Base-by-base conservation (phyloP, 2,329 filamentous ascomycete genomes). In the Stagonosporopsis cucurbitacearum region DNA sequence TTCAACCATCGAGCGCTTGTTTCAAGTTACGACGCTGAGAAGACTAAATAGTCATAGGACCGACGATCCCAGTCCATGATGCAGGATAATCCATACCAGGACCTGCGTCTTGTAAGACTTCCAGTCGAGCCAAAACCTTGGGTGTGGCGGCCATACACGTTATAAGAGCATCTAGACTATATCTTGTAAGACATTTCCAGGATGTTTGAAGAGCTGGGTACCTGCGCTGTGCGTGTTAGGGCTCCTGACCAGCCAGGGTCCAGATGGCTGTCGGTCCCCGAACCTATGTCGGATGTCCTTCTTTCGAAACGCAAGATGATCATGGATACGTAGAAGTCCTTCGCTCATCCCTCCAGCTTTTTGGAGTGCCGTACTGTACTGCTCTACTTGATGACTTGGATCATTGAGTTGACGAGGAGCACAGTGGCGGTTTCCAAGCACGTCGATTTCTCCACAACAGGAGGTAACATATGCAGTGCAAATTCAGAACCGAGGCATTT, bases 181-280 rank as follows among this genome's bases (percentile, higher is more conserved):
- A 20, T 30, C 25, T 30, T 20, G 8, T 17, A 28, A 9, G 26
- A n/a, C n/a, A 12, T 12, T 5, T 3, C 26, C 6, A 19, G 20
- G 15, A 19, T 17, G 23, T 19, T 20, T 22, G n/a, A 35, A 42
- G 11, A 22, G 7, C 39, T 23, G 19, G 8, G 8, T 17, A 19
- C 23, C 28, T 19, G 19, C 4, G 17, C 32, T 11, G 23, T 26
- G 7, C 25, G 17, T 15, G 15, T 3, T n/a, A n/a, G 33, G 19
- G 37, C 13, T 36, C 4, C 20, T 33, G 17, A 20, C 13, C 17
- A 15, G 23, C 20, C 11, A 32, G 20, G 35, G 37, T 15, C 30
- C 5, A 23, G 19, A 5, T 33, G 25, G 15, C 17, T 40, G 8
- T 51, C 53, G 53, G 53, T 51, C 37, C 36, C 53, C 53, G 53